These are phyloP conservation scores for Gnomoniopsis sp. DNA, from an alignment of 2,329 filamentous ascomycete species.

Conservation along the genomic window DNA sequence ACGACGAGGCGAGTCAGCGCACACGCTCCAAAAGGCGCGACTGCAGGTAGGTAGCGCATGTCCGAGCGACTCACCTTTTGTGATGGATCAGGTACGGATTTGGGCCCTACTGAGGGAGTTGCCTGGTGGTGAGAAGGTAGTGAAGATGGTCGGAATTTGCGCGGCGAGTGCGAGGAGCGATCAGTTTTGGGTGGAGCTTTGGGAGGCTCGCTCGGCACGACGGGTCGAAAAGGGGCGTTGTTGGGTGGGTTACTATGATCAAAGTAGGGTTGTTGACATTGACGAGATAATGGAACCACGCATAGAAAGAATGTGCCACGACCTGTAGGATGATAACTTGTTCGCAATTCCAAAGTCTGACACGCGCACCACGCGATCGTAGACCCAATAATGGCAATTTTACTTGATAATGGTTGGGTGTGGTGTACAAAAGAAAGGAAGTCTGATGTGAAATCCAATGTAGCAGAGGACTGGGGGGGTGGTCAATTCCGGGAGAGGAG, in stretches of 20 bases:
- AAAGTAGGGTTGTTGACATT: not conserved
- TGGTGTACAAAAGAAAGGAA: not conserved
- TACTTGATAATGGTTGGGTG: not conserved
- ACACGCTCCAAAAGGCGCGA: not conserved
- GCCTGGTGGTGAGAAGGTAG: not conserved
- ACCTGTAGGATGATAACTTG: not conserved
- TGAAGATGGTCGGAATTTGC: constrained; percentile 15
- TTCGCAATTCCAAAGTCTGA: not conserved
- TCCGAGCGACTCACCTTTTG: constrained; percentile 4
- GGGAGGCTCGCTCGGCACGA: not conserved
- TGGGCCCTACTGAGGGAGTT: not conserved
- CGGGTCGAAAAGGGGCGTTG: not conserved
- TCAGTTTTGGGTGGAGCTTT: constrained; percentile 6
- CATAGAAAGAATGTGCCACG: not conserved
- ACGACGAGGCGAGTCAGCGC: constrained; percentile 9
- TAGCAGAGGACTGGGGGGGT: not conserved
- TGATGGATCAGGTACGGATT: not conserved
- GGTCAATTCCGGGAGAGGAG: not conserved
- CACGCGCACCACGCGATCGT: not conserved
- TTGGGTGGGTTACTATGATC: not conserved
- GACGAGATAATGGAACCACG: not conserved
- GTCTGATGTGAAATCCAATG: not conserved
- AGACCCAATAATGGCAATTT: not conserved
- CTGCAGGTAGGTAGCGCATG: not conserved
- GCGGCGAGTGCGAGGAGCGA: constrained; percentile 3